phyloP scores from a whole-genome alignment of 2,329 filamentous ascomycete species.

The Aspergillus aculeatinus region DNA sequence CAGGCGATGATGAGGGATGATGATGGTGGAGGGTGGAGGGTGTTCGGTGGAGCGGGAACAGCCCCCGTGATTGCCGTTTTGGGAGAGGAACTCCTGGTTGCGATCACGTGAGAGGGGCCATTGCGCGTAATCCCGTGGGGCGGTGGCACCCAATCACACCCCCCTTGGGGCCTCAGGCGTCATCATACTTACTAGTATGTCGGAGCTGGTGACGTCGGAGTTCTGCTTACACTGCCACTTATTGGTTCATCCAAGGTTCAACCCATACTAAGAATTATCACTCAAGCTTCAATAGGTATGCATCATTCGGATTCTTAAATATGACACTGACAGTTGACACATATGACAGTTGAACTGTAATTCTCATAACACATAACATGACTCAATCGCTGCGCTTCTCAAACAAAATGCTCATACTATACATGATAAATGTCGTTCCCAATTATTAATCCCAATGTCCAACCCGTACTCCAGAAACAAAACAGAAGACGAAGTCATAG shows the following conservation, averaged over 20 bases:
- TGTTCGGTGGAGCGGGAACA: too few relatives aligned
- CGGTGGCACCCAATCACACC: constrained; percentile 3
- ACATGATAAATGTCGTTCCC: background rate
- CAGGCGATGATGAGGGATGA: background rate
- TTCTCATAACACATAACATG: background rate
- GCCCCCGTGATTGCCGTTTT: background rate
- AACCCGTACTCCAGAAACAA: background rate
- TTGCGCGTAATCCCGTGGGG: constrained; percentile 1
- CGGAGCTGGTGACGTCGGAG: too few relatives aligned
- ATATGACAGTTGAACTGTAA: background rate
- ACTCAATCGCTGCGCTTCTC: background rate
- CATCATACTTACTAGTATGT: background rate
- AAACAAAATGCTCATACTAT: background rate
- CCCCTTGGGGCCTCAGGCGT: background rate
- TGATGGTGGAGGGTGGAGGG: background rate
- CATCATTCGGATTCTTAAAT: too few relatives aligned
- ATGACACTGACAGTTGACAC: background rate
- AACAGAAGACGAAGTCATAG: background rate
- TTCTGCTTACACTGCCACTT: too few relatives aligned
- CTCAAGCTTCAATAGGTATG: too few relatives aligned
- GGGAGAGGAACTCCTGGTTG: background rate
- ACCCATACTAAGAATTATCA: too few relatives aligned
- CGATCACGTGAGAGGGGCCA: background rate
- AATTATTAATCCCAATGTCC: background rate
- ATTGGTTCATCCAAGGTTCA: too few relatives aligned